These are phyloP conservation scores for Glomus cerebriforme DNA, from an alignment of 192 early-diverging fungal genomes.

Conservation along the genomic window DNA sequence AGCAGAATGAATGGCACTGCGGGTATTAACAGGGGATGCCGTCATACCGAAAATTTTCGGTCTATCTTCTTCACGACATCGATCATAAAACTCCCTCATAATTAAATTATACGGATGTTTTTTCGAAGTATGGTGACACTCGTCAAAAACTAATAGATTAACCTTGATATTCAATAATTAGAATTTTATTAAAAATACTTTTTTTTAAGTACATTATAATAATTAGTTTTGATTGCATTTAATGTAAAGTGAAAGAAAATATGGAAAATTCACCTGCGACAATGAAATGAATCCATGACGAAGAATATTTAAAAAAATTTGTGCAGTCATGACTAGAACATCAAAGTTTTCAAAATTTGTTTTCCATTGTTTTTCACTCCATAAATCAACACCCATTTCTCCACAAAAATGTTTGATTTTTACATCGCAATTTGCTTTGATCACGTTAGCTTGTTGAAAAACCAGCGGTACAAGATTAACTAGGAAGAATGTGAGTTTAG, in stretches of 20 bases:
- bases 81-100: conserved; percentile 81
- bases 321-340: conserved; percentile 87
- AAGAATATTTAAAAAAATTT: conserved; percentile 80
- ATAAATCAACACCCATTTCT: conserved; percentile 65
- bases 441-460: conserved; percentile 80
- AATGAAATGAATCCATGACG: conserved; percentile 68
- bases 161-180: conserved; percentile 48
- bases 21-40: conserved; percentile 75
- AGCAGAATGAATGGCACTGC: conserved; percentile 30
- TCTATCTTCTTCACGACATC: conserved; percentile 42
- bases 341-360: conserved; percentile 56
- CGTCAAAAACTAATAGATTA: conserved; percentile 91
- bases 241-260: too few relatives aligned
- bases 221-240: too few relatives aligned
- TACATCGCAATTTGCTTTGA: conserved; percentile 65
- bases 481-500: conserved; percentile 70
- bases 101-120: conserved; percentile 77
- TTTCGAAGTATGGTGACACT: conserved; percentile 86
- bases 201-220: too few relatives aligned
- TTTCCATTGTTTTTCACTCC: conserved; percentile 62
- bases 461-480: conserved; percentile 89
- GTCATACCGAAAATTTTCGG: conserved; percentile 94
- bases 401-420: conserved; percentile 69
- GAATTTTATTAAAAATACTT: neutral
- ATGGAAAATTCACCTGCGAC: conserved; percentile 47